phyloP scores from a whole-genome alignment of 2,329 filamentous ascomycete genomes.

The Cladobotryum mycophilum region DNA sequence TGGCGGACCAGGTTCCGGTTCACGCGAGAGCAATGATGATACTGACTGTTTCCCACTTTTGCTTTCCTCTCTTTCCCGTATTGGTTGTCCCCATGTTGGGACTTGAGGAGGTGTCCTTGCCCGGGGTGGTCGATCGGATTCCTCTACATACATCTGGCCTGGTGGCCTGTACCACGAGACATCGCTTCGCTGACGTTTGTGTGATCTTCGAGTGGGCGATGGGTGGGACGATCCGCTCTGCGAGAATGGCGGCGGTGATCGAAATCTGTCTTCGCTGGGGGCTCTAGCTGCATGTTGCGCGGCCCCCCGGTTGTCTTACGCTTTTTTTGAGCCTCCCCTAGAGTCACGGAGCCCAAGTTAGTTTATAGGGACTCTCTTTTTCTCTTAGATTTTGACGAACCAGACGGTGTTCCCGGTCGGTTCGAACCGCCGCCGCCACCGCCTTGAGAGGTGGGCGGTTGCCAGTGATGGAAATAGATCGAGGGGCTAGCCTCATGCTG shows the following conservation, averaged over 20 bases:
- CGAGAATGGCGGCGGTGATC: conserved; percentile 28
- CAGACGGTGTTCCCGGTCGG: conserved; percentile 67
- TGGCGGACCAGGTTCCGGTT: conserved; percentile 6
- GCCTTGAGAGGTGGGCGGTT: conserved; percentile 65
- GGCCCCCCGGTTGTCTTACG: conserved; percentile 60
- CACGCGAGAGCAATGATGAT: conserved; percentile 26
- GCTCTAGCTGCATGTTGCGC: conserved; percentile 21
- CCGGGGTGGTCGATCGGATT: conserved; percentile 15
- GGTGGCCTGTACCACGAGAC: conserved; percentile 28
- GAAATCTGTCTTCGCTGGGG: conserved; percentile 24
- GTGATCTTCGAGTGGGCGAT: conserved; percentile 22
- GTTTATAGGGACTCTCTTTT: conserved; percentile 37
- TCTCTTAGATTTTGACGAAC: conserved; percentile 57
- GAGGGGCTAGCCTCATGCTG: conserved; percentile 65
- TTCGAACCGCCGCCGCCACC: conserved; percentile 45
- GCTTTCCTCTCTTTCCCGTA: conserved; percentile 22
- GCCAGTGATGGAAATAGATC: conserved; percentile 91
- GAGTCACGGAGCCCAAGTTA: conserved; percentile 37
- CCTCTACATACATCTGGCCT: conserved; percentile 17
- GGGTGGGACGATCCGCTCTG: conserved; percentile 23
- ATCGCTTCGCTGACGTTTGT: conserved; percentile 33
- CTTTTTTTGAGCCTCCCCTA: conserved; percentile 75
- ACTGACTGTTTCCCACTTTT: conserved; percentile 29
- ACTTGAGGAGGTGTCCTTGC: conserved; percentile 15
- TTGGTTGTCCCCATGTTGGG: conserved; percentile 12